Conservation (phyloP, 2,329 filamentous ascomycete genomes). For the Blumeria graminis region DNA sequence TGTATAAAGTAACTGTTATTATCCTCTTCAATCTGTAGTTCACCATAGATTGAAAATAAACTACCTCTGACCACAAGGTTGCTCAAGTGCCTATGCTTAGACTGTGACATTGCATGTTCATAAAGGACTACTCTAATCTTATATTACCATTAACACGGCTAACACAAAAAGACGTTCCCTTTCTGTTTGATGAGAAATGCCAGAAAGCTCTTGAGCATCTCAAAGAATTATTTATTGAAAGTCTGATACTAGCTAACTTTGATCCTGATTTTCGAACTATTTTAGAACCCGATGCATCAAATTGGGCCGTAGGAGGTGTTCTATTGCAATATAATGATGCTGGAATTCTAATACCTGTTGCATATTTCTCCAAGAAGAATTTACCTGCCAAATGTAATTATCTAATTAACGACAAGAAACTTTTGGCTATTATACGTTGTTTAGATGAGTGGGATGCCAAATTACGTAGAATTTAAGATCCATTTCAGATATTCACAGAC, state of each 20-base stretch:
- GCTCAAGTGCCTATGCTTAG: too few relatives aligned
- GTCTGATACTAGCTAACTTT: neutral
- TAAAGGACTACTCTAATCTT: neutral
- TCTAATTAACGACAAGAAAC: neutral
- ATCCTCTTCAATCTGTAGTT: too few relatives aligned
- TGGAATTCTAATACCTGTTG: neutral
- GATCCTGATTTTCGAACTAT: neutral
- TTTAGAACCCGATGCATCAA: neutral
- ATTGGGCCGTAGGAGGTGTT: neutral
- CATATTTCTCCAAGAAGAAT: neutral
- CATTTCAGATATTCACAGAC: neutral
- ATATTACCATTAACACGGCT: neutral
- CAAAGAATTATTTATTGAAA: neutral
- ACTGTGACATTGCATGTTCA: too few relatives aligned
- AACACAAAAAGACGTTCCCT: neutral
- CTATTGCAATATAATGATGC: neutral
- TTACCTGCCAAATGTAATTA: neutral
- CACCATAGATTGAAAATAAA: too few relatives aligned
- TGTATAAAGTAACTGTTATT: too few relatives aligned
- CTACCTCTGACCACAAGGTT: too few relatives aligned
- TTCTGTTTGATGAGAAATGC: neutral
- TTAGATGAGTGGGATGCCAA: neutral
- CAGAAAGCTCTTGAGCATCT: neutral
- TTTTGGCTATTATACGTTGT: neutral
- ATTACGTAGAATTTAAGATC: neutral